Base-by-base conservation (phyloP, 1,139 yeast species). In the Debaryomyces nepalensis region DNA sequence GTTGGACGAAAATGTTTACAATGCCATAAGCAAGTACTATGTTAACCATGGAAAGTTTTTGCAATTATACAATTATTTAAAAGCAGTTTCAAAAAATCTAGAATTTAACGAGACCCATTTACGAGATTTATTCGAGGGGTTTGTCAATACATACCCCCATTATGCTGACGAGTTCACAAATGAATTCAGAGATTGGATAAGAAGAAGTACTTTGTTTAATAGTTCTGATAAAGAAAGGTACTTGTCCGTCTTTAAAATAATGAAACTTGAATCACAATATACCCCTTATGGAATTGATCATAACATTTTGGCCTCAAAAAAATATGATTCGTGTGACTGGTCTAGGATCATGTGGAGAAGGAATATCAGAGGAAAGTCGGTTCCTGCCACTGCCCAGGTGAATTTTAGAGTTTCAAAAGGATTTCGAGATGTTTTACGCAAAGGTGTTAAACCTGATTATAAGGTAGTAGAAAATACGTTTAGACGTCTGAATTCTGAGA, bases 361-460 rank as follows among this genome's bases (percentile, higher is more conserved):
- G 9, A 50, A 55, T 33, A 45, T 37, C n/a, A 40, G 43, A 20
- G 60, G 60, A 4, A 9, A 47, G 45, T 8, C 47, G 43, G 26
- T 42, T 3, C 45, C 47, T 30, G 55, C 49, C 29, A 42, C 49
- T 12, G 54, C 50, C 7, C 76, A 72, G 42, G 53, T 68, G 1
- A 59, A 59, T 22, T 70, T 63, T 47, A 50, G 77, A 27, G 51
- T 69, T 26, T 56, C 59, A 15, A 53, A 57, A 35, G 79, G 77
- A 7, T 68, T 73, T 40, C 50, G 51, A 7, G 71, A 64, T 14
- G 45, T 73, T 7, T 41, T 69, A 26, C 50, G 61, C 14, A 58
- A 57, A 40, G 77, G 77, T 0, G 61, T 71, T 4, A 54, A 58
- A 30, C 77, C 77, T 0, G 75, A 72, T 45, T 52, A 56, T 35